phyloP scores from a whole-genome alignment of 257 asterid genomes.

The Hygrophila difformis region DNA sequence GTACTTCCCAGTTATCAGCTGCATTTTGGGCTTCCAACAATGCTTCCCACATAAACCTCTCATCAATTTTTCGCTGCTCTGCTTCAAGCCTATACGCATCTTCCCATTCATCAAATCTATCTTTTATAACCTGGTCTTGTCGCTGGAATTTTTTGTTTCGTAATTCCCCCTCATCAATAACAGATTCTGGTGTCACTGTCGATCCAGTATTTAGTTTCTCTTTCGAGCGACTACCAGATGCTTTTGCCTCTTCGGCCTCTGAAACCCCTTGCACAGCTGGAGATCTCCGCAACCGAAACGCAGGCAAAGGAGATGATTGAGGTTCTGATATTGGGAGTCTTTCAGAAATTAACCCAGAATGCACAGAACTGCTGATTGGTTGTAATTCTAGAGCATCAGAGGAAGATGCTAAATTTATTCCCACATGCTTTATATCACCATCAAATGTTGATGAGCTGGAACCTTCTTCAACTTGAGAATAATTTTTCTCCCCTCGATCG shows the following conservation, averaged over 20 bases:
- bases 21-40: slow-evolving; percentile 84
- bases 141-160: slow-evolving; percentile 46
- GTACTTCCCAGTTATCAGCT: slow-evolving; percentile 97
- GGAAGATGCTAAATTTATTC: slow-evolving; percentile 28
- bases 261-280: slow-evolving; percentile 29
- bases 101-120: slow-evolving; percentile 87
- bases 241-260: slow-evolving; percentile 28
- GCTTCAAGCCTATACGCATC: slow-evolving; percentile 72
- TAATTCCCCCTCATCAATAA: slow-evolving; percentile 28
- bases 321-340: slow-evolving; percentile 19
- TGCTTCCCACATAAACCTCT: slow-evolving; percentile 94
- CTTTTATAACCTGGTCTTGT: slow-evolving; percentile 54
- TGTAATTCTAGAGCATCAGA: slow-evolving; percentile 26
- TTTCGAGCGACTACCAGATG: slow-evolving; percentile 30
- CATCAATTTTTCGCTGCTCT: slow-evolving; percentile 64
- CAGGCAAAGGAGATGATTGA: slow-evolving; percentile 28
- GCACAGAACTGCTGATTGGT: slow-evolving; percentile 21
- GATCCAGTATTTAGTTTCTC: slow-evolving; percentile 24
- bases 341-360: slow-evolving; percentile 28
- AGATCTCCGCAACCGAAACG: slow-evolving; percentile 32
- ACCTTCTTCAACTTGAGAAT: slow-evolving; percentile 26
- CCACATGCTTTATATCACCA: slow-evolving; percentile 28
- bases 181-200: slow-evolving; percentile 24
- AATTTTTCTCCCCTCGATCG: slow-evolving; percentile 24
- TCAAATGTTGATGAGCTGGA: slow-evolving; percentile 38